Conservation (phyloP, 108 stramenopile species). For the Nitzschia putrida region DNA sequence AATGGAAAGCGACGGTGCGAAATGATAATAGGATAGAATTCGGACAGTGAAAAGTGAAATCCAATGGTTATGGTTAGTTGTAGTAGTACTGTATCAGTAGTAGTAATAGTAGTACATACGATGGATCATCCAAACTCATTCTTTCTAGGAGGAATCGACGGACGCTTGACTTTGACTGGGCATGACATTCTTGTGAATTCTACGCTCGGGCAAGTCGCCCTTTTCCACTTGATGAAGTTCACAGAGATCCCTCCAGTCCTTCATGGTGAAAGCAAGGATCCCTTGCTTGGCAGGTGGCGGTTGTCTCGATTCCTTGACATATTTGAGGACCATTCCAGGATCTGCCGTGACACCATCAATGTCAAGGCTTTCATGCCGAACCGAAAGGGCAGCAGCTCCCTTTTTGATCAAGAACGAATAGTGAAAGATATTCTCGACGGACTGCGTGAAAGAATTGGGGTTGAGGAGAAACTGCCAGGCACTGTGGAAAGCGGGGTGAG, state of each 20-base stretch:
- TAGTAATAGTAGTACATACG: too few species aligned
- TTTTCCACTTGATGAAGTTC: slow-evolving; percentile 54
- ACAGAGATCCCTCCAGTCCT: slow-evolving; percentile 76
- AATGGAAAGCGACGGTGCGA: neutral
- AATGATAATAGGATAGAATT: too few species aligned
- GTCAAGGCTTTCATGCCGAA: slow-evolving; percentile 10
- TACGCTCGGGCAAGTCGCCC: slow-evolving; percentile 69
- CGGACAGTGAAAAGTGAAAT: too few species aligned
- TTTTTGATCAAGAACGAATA: slow-evolving; percentile 80
- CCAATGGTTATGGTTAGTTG: too few species aligned
- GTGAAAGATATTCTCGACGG: slow-evolving; percentile 88
- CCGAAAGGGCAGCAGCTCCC: slow-evolving; percentile 34
- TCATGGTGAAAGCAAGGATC: slow-evolving; percentile 71
- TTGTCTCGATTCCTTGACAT: neutral
- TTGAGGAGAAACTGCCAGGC: slow-evolving; percentile 72
- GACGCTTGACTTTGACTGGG: slow-evolving; percentile 12
- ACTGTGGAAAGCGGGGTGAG: neutral
- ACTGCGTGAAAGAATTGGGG: slow-evolving; percentile 84
- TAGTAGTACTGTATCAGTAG: too few species aligned
- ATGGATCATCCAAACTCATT: neutral
- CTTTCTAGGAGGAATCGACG: neutral
- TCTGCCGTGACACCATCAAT: neutral
- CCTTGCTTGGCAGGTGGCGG: slow-evolving; percentile 51
- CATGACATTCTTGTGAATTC: slow-evolving; percentile 7
- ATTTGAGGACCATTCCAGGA: slow-evolving; percentile 28